Evolutionary conservation across 129 eudicot genomes (phyloP).

Genomic region (Sambucus nigra): DNA sequence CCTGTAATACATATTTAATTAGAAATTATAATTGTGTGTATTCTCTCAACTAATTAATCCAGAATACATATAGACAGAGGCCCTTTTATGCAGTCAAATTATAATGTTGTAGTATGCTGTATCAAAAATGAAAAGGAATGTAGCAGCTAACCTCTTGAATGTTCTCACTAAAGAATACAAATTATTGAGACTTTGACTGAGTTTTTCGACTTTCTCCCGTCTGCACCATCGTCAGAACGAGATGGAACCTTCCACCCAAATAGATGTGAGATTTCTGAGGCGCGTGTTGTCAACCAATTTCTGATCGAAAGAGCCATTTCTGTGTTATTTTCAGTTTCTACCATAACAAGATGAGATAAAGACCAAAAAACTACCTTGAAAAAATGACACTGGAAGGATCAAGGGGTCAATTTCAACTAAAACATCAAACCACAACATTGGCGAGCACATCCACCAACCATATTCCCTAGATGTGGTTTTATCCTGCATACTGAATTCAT

Average conservation of each 20-base stretch:
- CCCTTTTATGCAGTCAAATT: background rate
- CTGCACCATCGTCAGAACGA: constrained; percentile 86
- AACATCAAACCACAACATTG: constrained; percentile 87
- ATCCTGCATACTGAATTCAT: constrained; percentile 50
- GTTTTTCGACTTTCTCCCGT: constrained; percentile 55
- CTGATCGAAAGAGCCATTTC: constrained; percentile 66
- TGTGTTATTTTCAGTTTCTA: constrained; percentile 49
- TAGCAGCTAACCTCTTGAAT: constrained; percentile 71
- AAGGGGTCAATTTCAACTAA: constrained; percentile 71
- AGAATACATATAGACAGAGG: background rate
- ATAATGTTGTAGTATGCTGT: no score
- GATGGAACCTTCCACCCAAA: constrained; percentile 88
- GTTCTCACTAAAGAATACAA: constrained; percentile 57
- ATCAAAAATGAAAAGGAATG: background rate
- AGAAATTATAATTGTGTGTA: background rate
- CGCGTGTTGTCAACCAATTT: constrained; percentile 54
- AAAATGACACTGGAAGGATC: constrained; percentile 66
- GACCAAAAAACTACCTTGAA: constrained; percentile 88
- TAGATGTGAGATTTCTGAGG: constrained; percentile 56
- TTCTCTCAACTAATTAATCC: no score
- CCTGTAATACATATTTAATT: constrained; percentile 30
- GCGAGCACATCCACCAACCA: constrained; percentile 81
- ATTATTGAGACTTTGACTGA: constrained; percentile 53
- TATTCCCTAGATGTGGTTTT: constrained; percentile 33
- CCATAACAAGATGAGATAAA: constrained; percentile 70